phyloP scores from a whole-genome alignment of 805 yeast genomes.

The Pichia scutulata region DNA sequence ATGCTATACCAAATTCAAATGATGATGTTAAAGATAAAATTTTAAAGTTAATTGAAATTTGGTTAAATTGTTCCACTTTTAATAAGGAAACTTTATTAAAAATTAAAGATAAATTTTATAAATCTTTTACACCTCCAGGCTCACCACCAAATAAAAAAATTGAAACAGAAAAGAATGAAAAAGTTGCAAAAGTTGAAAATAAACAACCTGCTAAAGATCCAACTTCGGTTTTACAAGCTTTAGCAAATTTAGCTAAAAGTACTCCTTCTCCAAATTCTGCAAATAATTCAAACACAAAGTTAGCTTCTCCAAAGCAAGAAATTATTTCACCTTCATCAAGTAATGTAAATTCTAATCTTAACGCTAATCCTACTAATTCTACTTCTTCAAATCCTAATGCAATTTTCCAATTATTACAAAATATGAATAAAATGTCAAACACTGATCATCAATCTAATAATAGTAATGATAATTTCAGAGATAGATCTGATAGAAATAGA shows the following conservation, averaged over 20 bases:
- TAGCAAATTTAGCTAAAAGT: conserved; percentile 55
- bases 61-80: conserved; percentile 85
- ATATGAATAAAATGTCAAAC: conserved; percentile 32
- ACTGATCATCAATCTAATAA: not conserved
- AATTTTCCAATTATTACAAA: conserved; percentile 47
- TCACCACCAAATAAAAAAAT: conserved; percentile 42
- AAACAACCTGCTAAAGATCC: conserved; percentile 35
- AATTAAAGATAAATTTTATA: conserved; percentile 53
- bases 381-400: conserved; percentile 30
- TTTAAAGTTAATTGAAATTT: conserved; percentile 78
- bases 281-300: conserved; percentile 26
- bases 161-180: too few species aligned
- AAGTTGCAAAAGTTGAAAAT: too few species aligned
- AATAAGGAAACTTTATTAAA: conserved; percentile 44
- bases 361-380: conserved; percentile 8
- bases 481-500: conserved; percentile 22
- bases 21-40: conserved; percentile 64
- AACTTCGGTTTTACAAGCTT: conserved; percentile 59
- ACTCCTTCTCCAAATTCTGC: conserved; percentile 22
- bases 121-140: conserved; percentile 64
- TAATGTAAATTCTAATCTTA: conserved; percentile 1
- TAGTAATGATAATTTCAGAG: conserved; percentile 17
- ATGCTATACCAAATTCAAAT: conserved; percentile 47
- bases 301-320: conserved; percentile 17
- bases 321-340: conserved; percentile 9